Evolutionary conservation across 2,329 filamentous ascomycete species (phyloP), one percentile per base, ranked within the genome.

Genomic region (Aphanoascus verrucosus): DNA sequence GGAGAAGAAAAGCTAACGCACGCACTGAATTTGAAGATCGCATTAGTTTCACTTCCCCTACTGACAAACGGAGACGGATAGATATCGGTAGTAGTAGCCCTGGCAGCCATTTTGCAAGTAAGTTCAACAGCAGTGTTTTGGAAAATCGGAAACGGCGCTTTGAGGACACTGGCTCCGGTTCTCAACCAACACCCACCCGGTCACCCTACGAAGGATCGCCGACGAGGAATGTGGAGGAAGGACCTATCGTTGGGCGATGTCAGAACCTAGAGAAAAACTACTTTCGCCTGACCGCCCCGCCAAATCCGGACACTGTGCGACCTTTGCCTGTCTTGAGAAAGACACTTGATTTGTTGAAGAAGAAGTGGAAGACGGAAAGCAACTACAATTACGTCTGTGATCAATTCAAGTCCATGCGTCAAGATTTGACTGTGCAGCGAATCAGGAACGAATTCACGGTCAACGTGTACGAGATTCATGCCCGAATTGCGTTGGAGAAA

Each of bases 351-450:
- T 74, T 94, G 47, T 74, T 98, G 59, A 94, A 94, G 75, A 86
- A 84, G 74, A 97, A 94, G 73, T 98, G 93, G 93, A 86, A 83
- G 66, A 82, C 84, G 62, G 89, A 96, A 63, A 85, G 84, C 72
- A 95, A 97, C 72, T 98, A 98, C 71, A 84, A 82, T 61, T 98
- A 96, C 72, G 94, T 96, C 59, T 97, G 93, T 80, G 90, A 98
- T 68, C 93, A 98, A 77, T 94, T 98, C 78, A 98, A 98, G 72
- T 96, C 93, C 14, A 79, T 98, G 69, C 88, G 93, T 57, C 93
- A 98, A 77, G 93, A 98, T 75, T 79, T 98, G 68, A 98, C 93
- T 38, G 93, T 98, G 53, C 93, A 98, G 72, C 91, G 88, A 65
- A 89, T 98, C 74, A 90, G 88, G 73, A 95, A 89, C 71, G 87